Percentiles rank a stretch among this genome's conserved stretches.
Evolutionary conservation across 2,329 filamentous ascomycete genomes (phyloP).

Genomic region (Verticillium longisporum): DNA sequence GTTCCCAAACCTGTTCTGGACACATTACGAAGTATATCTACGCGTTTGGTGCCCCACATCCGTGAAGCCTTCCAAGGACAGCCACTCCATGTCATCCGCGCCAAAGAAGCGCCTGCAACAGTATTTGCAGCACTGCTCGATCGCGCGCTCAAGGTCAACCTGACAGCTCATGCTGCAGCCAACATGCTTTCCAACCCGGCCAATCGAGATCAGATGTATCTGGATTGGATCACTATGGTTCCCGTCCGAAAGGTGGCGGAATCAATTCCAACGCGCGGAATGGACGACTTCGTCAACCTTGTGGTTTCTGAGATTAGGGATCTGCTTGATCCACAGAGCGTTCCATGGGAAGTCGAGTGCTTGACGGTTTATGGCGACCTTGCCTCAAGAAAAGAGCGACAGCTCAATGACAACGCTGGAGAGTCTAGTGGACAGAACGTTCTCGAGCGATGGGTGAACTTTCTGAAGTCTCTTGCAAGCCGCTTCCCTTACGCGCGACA

Average conservation of each 20-base stretch:
- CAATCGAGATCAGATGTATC: slow-evolving; percentile 91
- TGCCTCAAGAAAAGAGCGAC: slow-evolving; percentile 37
- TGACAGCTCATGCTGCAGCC: slow-evolving; percentile 87
- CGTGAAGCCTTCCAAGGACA: slow-evolving; percentile 78
- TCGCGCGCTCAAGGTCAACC: slow-evolving; percentile 83
- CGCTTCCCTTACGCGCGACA: slow-evolving; percentile 70
- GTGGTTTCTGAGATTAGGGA: slow-evolving; percentile 61
- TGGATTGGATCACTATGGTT: slow-evolving; percentile 73
- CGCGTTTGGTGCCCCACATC: slow-evolving; percentile 74
- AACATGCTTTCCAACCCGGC: slow-evolving; percentile 86
- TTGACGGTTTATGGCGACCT: slow-evolving; percentile 55
- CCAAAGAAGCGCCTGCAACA: slow-evolving; percentile 81
- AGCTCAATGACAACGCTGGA: slow-evolving; percentile 28
- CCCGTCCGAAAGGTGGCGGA: slow-evolving; percentile 57
- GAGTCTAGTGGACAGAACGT: slow-evolving; percentile 53
- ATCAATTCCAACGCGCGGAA: slow-evolving; percentile 53
- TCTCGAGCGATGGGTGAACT: slow-evolving; percentile 71
- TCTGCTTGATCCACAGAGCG: slow-evolving; percentile 61
- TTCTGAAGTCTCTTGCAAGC: slow-evolving; percentile 60
- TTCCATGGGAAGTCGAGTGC: slow-evolving; percentile 59
- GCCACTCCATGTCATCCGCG: slow-evolving; percentile 76
- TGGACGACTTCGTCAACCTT: slow-evolving; percentile 60
- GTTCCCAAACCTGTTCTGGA: slow-evolving; percentile 83
- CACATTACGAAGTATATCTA: slow-evolving; percentile 80
- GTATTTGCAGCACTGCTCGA: slow-evolving; percentile 83